Percentiles rank a stretch among this genome's conserved stretches.
Conservation (phyloP, 768 basidiomycete genomes). For the Pholiota conissans region DNA sequence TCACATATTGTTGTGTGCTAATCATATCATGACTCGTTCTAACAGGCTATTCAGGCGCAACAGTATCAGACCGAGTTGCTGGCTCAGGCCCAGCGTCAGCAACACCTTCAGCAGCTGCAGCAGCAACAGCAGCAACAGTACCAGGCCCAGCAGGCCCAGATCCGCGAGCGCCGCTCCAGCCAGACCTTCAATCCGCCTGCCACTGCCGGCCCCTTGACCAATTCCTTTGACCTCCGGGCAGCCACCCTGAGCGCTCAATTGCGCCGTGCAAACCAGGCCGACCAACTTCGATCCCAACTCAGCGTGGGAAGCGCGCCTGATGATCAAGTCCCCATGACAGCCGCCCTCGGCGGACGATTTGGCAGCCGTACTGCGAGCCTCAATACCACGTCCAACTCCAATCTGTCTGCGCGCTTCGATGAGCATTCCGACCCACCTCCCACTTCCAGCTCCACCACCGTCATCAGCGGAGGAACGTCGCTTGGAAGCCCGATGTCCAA, state of each 20-base stretch:
- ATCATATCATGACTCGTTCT: conserved; percentile 12
- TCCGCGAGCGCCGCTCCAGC: conserved; percentile 47
- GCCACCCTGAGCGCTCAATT: conserved; percentile 54
- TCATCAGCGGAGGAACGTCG: conserved; percentile 73
- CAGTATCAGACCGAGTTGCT: conserved; percentile 75
- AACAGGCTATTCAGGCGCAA: conserved; percentile 68
- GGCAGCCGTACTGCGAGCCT: conserved; percentile 60
- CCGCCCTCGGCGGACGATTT: conserved; percentile 74
- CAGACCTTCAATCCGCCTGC: conserved; percentile 56
- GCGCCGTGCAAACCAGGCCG: conserved; percentile 70
- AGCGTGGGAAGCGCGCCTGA: conserved; percentile 42
- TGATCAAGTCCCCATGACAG: conserved; percentile 79
- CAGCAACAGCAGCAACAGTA: conserved; percentile 25
- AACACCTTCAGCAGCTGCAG: conserved; percentile 22
- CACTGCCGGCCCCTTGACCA: conserved; percentile 69
- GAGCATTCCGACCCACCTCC: conserved; percentile 48
- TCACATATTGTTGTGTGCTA: conserved; percentile 11
- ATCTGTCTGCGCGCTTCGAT: conserved; percentile 24
- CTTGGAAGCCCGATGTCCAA: conserved; percentile 55
- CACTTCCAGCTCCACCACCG: conserved; percentile 62
- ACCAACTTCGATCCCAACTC: conserved; percentile 62
- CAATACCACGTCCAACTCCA: conserved; percentile 30
- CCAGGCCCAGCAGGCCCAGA: conserved; percentile 30
- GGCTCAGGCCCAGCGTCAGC: conserved; percentile 49
- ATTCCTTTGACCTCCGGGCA: conserved; percentile 65